Evolutionary conservation across 495 filamentous ascomycete genomes (phyloP).

Genomic region (Parmelia sp.): DNA sequence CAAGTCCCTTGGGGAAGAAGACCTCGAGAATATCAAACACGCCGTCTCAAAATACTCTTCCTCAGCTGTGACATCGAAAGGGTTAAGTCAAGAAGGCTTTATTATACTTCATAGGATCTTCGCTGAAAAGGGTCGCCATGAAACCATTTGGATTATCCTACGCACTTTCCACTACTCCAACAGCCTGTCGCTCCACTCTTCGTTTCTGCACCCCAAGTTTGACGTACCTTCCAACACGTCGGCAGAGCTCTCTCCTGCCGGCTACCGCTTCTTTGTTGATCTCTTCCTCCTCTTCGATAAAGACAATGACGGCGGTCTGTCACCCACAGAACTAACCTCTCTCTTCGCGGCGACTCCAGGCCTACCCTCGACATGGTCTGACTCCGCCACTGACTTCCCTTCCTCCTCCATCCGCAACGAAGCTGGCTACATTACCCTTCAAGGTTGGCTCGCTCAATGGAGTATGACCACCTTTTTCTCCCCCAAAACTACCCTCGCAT

Average conservation of each 20-base stretch:
- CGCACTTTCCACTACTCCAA: slow-evolving; percentile 97
- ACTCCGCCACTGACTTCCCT: slow-evolving; percentile 76
- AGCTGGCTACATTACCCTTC: slow-evolving; percentile 87
- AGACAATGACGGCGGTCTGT: slow-evolving; percentile 93
- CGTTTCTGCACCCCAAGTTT: slow-evolving; percentile 86
- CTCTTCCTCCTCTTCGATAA: slow-evolving; percentile 92
- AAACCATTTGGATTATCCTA: slow-evolving; percentile 94
- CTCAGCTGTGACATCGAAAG: slow-evolving; percentile 58
- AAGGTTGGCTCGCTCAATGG: slow-evolving; percentile 98
- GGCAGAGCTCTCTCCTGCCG: slow-evolving; percentile 87
- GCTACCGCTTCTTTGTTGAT: slow-evolving; percentile 96
- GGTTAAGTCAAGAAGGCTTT: slow-evolving; percentile 76
- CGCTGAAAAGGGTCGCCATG: slow-evolving; percentile 94
- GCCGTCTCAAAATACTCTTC: slow-evolving; percentile 64
- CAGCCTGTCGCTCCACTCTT: slow-evolving; percentile 80
- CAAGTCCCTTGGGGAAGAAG: slow-evolving; percentile 68
- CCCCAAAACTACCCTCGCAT: slow-evolving; percentile 88
- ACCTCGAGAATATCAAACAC: slow-evolving; percentile 81
- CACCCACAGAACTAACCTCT: slow-evolving; percentile 71
- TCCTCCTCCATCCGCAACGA: slow-evolving; percentile 93
- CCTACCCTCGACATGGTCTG: slow-evolving; percentile 75
- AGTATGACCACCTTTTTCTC: slow-evolving; percentile 98
- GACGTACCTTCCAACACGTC: slow-evolving; percentile 87
- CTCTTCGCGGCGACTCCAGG: slow-evolving; percentile 93
- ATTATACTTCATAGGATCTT: slow-evolving; percentile 89